phyloP scores from a whole-genome alignment of 345 rosid species.

The Angophora floribunda region DNA sequence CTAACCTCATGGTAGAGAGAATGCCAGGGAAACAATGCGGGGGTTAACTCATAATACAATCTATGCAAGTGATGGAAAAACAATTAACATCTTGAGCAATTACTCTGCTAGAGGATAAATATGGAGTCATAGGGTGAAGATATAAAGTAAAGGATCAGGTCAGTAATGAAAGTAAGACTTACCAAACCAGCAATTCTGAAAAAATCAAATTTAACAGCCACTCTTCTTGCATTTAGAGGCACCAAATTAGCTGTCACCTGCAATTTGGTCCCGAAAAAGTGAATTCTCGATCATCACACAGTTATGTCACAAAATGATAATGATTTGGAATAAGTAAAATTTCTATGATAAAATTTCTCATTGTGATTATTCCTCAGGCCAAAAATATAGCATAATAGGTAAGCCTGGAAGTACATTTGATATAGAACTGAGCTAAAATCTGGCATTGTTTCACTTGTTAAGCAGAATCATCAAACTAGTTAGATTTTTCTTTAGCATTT shows the following conservation, averaged over 20 bases:
- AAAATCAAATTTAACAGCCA: slow-evolving; percentile 71
- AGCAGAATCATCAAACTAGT: neutral
- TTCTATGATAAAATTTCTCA: neutral
- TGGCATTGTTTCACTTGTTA: neutral
- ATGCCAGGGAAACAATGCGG: neutral
- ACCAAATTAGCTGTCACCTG: slow-evolving; percentile 82
- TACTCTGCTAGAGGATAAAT: neutral
- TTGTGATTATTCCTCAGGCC: neutral
- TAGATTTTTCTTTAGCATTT: neutral
- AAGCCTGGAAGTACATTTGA: neutral
- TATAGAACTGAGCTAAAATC: neutral
- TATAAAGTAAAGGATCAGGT: neutral
- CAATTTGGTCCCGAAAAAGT: neutral
- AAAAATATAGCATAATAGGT: neutral
- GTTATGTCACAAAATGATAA: neutral
- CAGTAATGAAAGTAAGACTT: slow-evolving; percentile 1
- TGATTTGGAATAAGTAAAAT: neutral
- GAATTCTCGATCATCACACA: neutral
- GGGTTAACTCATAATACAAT: neutral
- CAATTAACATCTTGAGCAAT: neutral
- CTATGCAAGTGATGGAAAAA: neutral
- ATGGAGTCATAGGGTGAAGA: neutral
- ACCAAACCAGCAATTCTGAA: slow-evolving; percentile 80
- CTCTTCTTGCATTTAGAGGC: slow-evolving; percentile 63
- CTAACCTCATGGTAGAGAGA: neutral